Percentiles rank a stretch among this genome's conserved stretches.
Evolutionary conservation across 108 stramenopile genomes (phyloP).

Genomic region (Discostella stelligeroides): DNA sequence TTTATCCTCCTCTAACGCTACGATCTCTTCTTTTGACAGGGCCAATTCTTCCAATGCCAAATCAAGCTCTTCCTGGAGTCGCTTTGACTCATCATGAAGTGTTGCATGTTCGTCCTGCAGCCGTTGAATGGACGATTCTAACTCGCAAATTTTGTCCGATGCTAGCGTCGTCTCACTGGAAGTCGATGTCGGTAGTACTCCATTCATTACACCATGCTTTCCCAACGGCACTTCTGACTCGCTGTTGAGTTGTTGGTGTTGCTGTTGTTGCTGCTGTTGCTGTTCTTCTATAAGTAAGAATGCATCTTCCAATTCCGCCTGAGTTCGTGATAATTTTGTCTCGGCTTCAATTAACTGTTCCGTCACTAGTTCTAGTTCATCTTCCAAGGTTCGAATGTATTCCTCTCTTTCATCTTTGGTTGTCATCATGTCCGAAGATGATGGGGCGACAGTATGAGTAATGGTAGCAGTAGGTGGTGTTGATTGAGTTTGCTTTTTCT

Average conservation of each 20-base stretch:
- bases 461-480: conserved; percentile 12
- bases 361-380: conserved; percentile 86
- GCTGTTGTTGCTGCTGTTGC: not conserved
- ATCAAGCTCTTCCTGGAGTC: conserved; percentile 68
- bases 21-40: conserved; percentile 64
- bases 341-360: conserved; percentile 90
- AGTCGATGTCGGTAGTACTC: not conserved
- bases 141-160: conserved; percentile 52
- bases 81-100: conserved; percentile 61
- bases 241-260: conserved; percentile 2
- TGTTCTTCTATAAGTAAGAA: conserved; percentile 37
- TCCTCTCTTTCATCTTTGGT: conserved; percentile 56
- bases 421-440: conserved; percentile 11
- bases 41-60: conserved; percentile 38
- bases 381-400: conserved; percentile 85
- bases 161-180: not conserved
- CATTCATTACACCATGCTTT: conserved; percentile 21
- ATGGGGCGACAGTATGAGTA: not conserved
- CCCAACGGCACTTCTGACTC: too few relatives aligned
- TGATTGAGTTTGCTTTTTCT: not conserved
- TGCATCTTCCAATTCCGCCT: conserved; percentile 65
- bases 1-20: conserved; percentile 75
- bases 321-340: conserved; percentile 66
- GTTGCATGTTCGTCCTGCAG: conserved; percentile 58
- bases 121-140: conserved; percentile 31